Evolutionary conservation across 1,284 basidiomycete genomes (phyloP).

Genomic region (Meripilus lineatus): DNA sequence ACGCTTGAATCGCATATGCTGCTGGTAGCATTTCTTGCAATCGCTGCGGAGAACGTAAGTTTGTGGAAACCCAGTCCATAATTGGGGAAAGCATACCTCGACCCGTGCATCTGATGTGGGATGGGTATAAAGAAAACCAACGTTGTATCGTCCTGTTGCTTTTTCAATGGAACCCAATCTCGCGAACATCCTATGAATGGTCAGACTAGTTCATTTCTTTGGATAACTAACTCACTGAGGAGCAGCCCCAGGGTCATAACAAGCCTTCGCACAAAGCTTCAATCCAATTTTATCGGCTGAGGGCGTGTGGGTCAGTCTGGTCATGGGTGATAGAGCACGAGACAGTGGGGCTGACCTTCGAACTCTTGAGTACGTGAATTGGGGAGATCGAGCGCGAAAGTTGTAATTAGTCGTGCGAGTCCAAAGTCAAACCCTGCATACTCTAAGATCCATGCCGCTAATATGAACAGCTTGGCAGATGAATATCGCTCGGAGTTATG

Average conservation of each 20-base stretch:
- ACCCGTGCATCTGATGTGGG: conserved; percentile 68
- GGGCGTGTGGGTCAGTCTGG: neutral
- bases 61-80: neutral
- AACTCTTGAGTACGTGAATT: conserved; percentile 80
- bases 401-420: conserved; percentile 39
- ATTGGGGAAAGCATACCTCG: conserved; percentile 38
- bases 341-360: conserved; percentile 51
- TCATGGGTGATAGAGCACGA: neutral
- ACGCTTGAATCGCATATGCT: conserved; percentile 44
- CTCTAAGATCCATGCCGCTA: conserved; percentile 46
- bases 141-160: conserved; percentile 20
- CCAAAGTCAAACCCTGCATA: conserved; percentile 55
- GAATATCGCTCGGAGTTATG: conserved; percentile 72
- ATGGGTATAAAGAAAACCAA: conserved; percentile 71
- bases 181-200: conserved; percentile 55
- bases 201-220: conserved; percentile 6
- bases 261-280: conserved; percentile 69
- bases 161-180: conserved; percentile 55
- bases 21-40: conserved; percentile 53
- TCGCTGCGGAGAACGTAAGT: conserved; percentile 30
- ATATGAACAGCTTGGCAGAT: conserved; percentile 49
- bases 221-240: conserved; percentile 46
- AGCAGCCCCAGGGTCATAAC: conserved; percentile 76
- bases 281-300: conserved; percentile 77
- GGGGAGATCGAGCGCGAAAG: conserved; percentile 68